Evolutionary conservation across 148 eudicot genomes (phyloP).

Genomic region (Spergularia marina): DNA sequence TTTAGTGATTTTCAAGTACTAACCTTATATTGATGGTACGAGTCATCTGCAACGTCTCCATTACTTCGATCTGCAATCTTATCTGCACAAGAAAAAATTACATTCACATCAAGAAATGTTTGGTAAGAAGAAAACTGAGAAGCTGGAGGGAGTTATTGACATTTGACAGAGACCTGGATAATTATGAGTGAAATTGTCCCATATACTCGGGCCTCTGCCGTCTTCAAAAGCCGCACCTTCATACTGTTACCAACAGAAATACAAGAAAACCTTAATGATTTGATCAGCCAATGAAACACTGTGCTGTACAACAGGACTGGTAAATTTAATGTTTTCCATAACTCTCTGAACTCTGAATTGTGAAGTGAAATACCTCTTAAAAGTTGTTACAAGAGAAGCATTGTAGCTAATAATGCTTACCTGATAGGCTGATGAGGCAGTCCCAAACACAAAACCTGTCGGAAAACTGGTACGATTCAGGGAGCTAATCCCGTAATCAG

Average conservation of each 20-base stretch:
- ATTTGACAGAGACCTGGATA: slow-evolving; percentile 26
- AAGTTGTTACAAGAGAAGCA: not conserved
- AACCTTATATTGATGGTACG: slow-evolving; percentile 40
- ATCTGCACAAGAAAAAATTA: slow-evolving; percentile 16
- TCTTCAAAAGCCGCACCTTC: slow-evolving; percentile 42
- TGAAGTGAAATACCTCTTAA: not conserved
- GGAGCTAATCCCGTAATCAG: slow-evolving; percentile 24
- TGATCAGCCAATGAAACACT: no score
- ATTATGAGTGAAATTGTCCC: slow-evolving; percentile 39
- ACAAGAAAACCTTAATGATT: no score
- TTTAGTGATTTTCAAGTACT: not conserved
- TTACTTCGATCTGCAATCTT: slow-evolving; percentile 37
- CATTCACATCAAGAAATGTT: not conserved
- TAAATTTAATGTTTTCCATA: no score
- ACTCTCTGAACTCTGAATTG: not conserved
- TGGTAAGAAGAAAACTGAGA: no score
- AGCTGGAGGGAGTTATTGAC: not conserved
- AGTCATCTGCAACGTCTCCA: slow-evolving; percentile 37
- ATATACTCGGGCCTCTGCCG: slow-evolving; percentile 36
- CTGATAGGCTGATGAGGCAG: slow-evolving; percentile 45
- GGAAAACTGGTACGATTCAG: slow-evolving; percentile 34
- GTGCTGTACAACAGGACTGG: no score
- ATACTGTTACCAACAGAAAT: slow-evolving; percentile 16
- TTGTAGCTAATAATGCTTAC: slow-evolving; percentile 10
- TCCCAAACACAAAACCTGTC: slow-evolving; percentile 28